These are phyloP conservation scores for Bretziella fagacearum DNA, from an alignment of 2,329 filamentous ascomycete genomes.

Conservation along the genomic window DNA sequence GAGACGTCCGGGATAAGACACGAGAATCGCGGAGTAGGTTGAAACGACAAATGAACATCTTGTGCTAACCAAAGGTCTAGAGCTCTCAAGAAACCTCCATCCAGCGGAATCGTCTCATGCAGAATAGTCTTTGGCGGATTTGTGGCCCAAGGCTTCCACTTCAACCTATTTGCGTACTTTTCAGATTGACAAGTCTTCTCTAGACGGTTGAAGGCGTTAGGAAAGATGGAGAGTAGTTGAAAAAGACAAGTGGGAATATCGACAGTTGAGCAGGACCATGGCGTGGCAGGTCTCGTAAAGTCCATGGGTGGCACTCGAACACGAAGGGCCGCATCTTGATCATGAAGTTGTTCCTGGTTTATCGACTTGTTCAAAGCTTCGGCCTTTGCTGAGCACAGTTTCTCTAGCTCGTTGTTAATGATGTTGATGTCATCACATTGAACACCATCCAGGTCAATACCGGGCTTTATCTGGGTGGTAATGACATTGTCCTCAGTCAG, in stretches of 20 bases:
- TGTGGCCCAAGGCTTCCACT: neutral
- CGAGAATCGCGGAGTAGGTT: neutral
- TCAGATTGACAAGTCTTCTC: neutral
- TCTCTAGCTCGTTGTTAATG: neutral
- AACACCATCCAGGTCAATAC: neutral
- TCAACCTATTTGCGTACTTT: neutral
- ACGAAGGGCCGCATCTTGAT: slow-evolving; percentile 18
- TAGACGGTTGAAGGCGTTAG: neutral
- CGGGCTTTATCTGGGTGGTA: neutral
- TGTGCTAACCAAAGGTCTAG: neutral
- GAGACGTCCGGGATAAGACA: neutral
- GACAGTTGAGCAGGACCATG: slow-evolving; percentile 17
- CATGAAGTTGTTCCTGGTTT: slow-evolving; percentile 20
- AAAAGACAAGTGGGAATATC: neutral
- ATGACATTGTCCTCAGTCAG: neutral
- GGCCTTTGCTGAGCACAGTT: slow-evolving; percentile 2
- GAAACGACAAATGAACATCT: neutral
- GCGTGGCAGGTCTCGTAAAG: slow-evolving; percentile 17
- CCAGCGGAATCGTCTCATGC: neutral
- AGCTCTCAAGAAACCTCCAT: neutral
- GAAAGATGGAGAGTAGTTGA: neutral
- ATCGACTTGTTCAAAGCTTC: slow-evolving; percentile 2
- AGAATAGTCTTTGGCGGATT: neutral
- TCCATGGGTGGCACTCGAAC: slow-evolving; percentile 20
- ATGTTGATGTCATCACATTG: neutral